Percentiles rank a stretch among this genome's conserved stretches.
phyloP scores from a whole-genome alignment of 371 early-diverging fungal genomes.

The Dichotomocladium elegans region DNA sequence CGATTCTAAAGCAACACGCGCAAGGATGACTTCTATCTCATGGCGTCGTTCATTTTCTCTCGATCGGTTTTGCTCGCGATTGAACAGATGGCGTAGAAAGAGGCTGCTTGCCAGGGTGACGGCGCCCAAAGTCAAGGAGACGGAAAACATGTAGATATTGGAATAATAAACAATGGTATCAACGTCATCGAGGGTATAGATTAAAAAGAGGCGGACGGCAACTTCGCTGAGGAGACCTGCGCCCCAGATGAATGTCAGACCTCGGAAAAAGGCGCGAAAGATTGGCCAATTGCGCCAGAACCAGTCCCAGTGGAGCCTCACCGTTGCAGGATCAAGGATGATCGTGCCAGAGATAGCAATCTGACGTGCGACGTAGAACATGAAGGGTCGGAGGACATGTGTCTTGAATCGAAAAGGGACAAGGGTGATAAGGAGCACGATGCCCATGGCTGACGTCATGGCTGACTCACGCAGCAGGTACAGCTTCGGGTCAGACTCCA shows the following conservation, averaged over 20 bases:
- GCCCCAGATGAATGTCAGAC: conserved; percentile 35
- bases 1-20: conserved; percentile 2
- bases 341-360: conserved; percentile 27
- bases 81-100: conserved; percentile 31
- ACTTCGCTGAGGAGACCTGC: conserved; percentile 46
- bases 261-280: conserved; percentile 34
- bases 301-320: conserved; percentile 38
- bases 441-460: conserved; percentile 44
- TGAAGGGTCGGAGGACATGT: conserved; percentile 32
- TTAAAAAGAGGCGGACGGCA: conserved; percentile 31
- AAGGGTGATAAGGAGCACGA: conserved; percentile 36
- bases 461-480: conserved; percentile 47
- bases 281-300: conserved; percentile 32
- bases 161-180: conserved; percentile 41
- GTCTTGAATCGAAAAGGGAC: conserved; percentile 31
- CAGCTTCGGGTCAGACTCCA: conserved; percentile 45
- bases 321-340: conserved; percentile 18
- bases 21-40: conserved; percentile 33
- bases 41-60: conserved; percentile 21
- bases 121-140: conserved; percentile 24
- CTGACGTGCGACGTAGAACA: conserved; percentile 46
- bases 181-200: conserved; percentile 31
- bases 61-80: conserved; percentile 24
- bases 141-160: conserved; percentile 35
- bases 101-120: conserved; percentile 28